Base-by-base conservation (phyloP, 495 filamentous ascomycete genomes). In the Ascodesmis nigricans region DNA sequence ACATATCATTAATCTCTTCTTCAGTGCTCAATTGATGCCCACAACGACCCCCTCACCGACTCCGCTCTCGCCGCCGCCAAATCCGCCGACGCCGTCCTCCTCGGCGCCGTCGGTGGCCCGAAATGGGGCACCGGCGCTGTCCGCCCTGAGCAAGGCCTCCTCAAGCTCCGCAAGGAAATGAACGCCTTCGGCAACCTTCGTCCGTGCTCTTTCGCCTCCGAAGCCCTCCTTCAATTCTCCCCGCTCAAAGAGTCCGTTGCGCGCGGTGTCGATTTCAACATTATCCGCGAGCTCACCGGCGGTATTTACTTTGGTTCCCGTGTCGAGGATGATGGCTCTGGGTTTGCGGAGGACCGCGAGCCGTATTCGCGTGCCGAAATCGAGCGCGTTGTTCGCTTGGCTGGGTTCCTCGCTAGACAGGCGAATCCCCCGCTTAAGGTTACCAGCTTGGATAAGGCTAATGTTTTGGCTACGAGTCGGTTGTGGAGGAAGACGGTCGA, bases 251-350 rank as follows among this genome's bases (percentile, higher is more conserved):
- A 75, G 31, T 65, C 74, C 3, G 65, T 97, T 29, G 90, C 78
- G 66, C 66, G 70, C 32, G 84, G 78, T 43, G 78, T 75, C 44
- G 73, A 95, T 66, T 87, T 97, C 62, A 84, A 75, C 60, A 74
- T 97, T 54, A 72, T 97, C 43, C 79, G 87, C 32, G 87, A 97
- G 58, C 58, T 97, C 22, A 95, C 87, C 0, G 80, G 80, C 16
- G 87, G 87, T 21, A 84, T 97, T 55, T 97, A 97, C 63, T 97
- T 97, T 52, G 87, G 87, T 21, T 81, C 87, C 30, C 70, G 87
- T 40, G 79, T 70, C 43, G 87, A 95, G 54, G 73, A 78, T 35
- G 77, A 82, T 33, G 78, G 73, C n/a, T 16, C 64, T 46, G 80
- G 77, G 35, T 69, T 59, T 42, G 87, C 87, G 4, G 62, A 69